Conservation (phyloP, 139 green algal genomes). For the Chlorella sp. region DNA sequence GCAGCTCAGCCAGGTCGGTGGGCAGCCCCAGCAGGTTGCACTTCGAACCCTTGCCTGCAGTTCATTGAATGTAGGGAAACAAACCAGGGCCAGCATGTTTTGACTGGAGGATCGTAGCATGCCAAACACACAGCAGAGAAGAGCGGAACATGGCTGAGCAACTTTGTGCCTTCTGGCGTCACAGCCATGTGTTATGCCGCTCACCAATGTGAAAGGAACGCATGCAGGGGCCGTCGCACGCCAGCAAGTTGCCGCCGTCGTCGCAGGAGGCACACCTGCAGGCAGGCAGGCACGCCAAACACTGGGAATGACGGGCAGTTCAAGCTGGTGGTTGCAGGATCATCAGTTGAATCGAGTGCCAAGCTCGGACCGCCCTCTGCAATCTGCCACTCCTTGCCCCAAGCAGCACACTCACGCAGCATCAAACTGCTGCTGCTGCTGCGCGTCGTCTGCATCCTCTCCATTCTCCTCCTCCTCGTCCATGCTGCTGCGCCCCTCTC, state of each 20-base stretch:
- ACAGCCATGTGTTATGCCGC: neutral
- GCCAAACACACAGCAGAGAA: no score
- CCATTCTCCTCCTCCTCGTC: neutral
- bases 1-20: conserved; percentile 13
- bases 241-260: conserved; percentile 44
- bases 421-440: conserved; percentile 19
- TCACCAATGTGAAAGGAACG: conserved; percentile 50
- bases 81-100: no score
- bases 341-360: no score
- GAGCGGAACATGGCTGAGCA: no score
- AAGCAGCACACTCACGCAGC: conserved; percentile 4
- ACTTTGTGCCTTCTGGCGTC: no score
- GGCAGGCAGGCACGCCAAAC: neutral
- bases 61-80: neutral
- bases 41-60: neutral
- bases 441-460: conserved; percentile 2
- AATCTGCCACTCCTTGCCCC: neutral
- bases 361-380: no score
- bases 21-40: conserved; percentile 55
- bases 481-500: neutral
- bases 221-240: conserved; percentile 58
- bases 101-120: no score
- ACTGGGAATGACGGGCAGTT: no score
- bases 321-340: no score
- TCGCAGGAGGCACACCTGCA: conserved; percentile 38